Evolutionary conservation across 495 filamentous ascomycete species (phyloP), one percentile per base, ranked within the genome.

Genomic region (Penicillium bialowiezense): DNA sequence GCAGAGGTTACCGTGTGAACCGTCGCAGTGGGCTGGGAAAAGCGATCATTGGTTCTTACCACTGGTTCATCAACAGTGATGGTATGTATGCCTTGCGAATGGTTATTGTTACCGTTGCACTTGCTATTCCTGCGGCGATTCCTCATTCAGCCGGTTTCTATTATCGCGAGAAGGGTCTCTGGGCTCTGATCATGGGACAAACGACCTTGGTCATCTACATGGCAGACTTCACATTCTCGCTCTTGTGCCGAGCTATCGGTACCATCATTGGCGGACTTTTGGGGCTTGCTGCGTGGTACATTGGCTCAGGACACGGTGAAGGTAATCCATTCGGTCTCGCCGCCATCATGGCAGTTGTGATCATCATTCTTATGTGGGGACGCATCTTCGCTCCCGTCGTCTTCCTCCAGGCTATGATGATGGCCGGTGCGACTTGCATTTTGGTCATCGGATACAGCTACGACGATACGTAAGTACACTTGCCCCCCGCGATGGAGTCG

Each of bases 181-280:
- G 73, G 73, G 73, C 57, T 1, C 41, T 76, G 35, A 75, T 76
- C 26, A 76, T 75, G 70, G 69, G 54, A 3, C 73, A 76, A 43
- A 74, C 71, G 1, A 63, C 63, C 0, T 35, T 76, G 3, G 51
- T 75, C 0, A 57, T 70, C 2, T 76, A 75, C 42, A 73, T 74
- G 68, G 65, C 72, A 0, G 73, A 76, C 35, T 76, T 75, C 28
- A 65, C 62, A 0, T 69, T 71, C 23, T 68, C 69, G 1, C 36
- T 72, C 3, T 41, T 73, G 6, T 56, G 56, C 3, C 63, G 71
- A 34, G 35, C 55, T 2, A 32, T 60, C 5, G 73, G 69, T 13
- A 74, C 71, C 0, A 43, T 75, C 9, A 41, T 64, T 39, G 73
- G 72, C 10, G 73, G 72, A 9, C 51, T 71, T 10, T 31, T 69